Evolutionary conservation across 441 rosid species (phyloP).

Genomic region (Erodium texanum): DNA sequence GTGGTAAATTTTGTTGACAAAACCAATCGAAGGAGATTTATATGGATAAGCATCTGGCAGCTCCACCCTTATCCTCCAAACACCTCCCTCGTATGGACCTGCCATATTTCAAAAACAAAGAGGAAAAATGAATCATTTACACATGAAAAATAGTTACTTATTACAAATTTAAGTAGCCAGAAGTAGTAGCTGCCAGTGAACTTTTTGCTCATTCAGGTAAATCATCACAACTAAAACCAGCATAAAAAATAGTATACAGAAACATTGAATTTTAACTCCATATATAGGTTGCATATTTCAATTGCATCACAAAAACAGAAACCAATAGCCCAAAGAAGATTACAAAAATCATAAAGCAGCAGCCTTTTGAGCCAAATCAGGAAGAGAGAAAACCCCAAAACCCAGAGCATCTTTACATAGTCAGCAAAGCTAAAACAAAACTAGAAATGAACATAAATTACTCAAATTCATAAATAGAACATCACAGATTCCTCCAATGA

Average conservation of each 20-base stretch:
- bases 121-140: not conserved
- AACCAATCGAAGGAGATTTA: slow-evolving; percentile 68
- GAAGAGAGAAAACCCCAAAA: not conserved
- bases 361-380: not conserved
- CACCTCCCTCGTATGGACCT: slow-evolving; percentile 64
- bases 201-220: slow-evolving; percentile 22
- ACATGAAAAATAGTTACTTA: not conserved
- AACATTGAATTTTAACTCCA: slow-evolving; percentile 8
- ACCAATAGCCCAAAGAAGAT: slow-evolving; percentile 13
- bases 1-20: slow-evolving; percentile 62
- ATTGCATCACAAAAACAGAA: not conserved
- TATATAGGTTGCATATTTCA: slow-evolving; percentile 4
- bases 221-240: slow-evolving; percentile 15
- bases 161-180: slow-evolving; percentile 6
- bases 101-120: slow-evolving; percentile 16
- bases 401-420: too few relatives aligned
- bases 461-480: slow-evolving; percentile 18
- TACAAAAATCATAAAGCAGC: not conserved
- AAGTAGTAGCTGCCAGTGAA: slow-evolving; percentile 11
- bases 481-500: slow-evolving; percentile 8
- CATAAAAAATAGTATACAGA: not conserved
- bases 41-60: slow-evolving; percentile 74
- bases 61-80: slow-evolving; percentile 69
- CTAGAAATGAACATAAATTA: not conserved
- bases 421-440: too few relatives aligned